A percentile compares a stretch with the other conserved stretches of the same genome.
Conservation (phyloP, 768 basidiomycete species). For the Cyclocybe cylindracea region DNA sequence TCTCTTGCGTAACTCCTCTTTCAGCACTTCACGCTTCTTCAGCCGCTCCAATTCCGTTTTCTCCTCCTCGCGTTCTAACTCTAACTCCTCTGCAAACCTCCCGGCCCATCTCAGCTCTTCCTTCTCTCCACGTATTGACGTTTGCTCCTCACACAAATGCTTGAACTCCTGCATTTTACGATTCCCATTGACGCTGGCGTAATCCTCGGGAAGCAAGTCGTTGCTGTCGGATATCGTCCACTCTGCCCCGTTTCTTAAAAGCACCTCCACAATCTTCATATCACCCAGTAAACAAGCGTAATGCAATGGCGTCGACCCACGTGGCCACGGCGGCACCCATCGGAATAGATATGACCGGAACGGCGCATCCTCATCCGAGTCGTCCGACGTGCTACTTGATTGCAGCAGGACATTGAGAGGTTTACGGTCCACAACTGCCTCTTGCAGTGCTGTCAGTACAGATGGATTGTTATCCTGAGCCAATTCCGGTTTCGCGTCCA, state of each 20-base stretch:
- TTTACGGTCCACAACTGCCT: not conserved
- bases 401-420: no score
- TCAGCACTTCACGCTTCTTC: not conserved
- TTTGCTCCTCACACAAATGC: not conserved
- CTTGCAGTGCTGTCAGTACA: not conserved
- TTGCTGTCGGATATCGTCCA: not conserved
- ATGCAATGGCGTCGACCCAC: not conserved
- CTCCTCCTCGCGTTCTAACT: not conserved
- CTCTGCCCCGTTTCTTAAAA: not conserved
- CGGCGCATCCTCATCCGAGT: not conserved
- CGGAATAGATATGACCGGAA: no score
- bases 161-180: not conserved
- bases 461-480: not conserved
- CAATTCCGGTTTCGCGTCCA: not conserved
- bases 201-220: not conserved
- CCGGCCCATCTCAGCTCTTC: no score
- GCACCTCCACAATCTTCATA: not conserved
- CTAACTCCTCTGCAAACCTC: no score
- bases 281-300: not conserved
- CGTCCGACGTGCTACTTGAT: no score
- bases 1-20: not conserved
- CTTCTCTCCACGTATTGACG: not conserved
- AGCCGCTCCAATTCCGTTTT: not conserved
- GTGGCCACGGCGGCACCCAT: no score
- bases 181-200: not conserved